These are phyloP conservation scores for Leishmania guyanensis DNA, from an alignment of 208 protist genomes.

Conservation along the genomic window DNA sequence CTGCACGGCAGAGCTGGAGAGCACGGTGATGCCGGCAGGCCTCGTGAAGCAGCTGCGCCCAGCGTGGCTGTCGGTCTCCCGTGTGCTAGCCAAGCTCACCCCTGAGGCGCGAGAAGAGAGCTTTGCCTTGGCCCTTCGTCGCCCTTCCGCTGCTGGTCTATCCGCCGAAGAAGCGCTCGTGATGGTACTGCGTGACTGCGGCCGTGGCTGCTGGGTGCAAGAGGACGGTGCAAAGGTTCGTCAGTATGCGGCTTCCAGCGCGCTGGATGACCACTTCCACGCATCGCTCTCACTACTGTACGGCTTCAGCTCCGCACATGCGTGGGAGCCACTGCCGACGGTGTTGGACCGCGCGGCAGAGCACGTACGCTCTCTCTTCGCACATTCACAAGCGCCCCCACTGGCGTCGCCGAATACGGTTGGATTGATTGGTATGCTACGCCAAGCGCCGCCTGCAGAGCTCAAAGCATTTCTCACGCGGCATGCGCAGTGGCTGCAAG, in stretches of 20 bases:
- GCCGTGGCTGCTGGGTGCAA: conserved; percentile 61
- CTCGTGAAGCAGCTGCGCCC: conserved; percentile 52
- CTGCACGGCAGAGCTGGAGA: conserved; percentile 42
- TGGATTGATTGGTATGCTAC: conserved; percentile 32
- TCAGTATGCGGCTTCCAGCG: conserved; percentile 43
- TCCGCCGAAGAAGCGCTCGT: conserved; percentile 19
- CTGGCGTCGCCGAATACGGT: conserved; percentile 8
- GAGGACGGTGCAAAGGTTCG: conserved; percentile 36
- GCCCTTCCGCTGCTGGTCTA: conserved; percentile 1
- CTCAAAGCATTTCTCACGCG: not conserved
- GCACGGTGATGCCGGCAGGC: conserved; percentile 22
- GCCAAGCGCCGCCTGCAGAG: not conserved
- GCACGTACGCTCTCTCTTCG: conserved; percentile 21
- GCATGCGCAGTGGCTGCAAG: conserved; percentile 18
- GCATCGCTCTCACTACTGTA: conserved; percentile 39
- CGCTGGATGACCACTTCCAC: conserved; percentile 71
- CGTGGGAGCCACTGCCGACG: conserved; percentile 24
- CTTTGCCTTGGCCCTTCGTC: conserved; percentile 24
- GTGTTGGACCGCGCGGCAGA: conserved; percentile 25
- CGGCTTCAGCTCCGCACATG: conserved; percentile 21
- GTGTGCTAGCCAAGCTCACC: conserved; percentile 41
- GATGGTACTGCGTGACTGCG: conserved; percentile 40
- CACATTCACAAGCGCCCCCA: not conserved
- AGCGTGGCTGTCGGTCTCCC: conserved; percentile 52
- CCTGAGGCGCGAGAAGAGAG: conserved; percentile 12